Base-by-base conservation (phyloP, 1,139 yeast genomes). In the Magnusiomyces paraingens region DNA sequence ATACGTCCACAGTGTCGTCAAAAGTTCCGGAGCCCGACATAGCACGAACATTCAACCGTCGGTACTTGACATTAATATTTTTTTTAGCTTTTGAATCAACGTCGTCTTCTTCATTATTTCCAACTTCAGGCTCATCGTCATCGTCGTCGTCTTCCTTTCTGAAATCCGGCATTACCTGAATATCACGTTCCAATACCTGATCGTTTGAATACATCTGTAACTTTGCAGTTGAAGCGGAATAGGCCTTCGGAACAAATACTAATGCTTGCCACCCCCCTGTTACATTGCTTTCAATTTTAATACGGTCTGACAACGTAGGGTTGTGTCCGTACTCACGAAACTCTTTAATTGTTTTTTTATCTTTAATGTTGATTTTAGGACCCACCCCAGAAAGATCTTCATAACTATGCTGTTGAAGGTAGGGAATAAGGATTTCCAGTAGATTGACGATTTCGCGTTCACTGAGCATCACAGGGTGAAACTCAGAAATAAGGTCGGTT, bases 161-260 rank as follows among this genome's bases (percentile, higher is more conserved):
- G 21, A 52, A 29, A 18, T 50, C 42, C 32, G 51, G 54, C 44
- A 51, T 47, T 2, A 55, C 18, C 10, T 48, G 44, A 43, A 55
- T 35, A 12, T 48, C 51, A 15, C 57, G 47, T 29, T 55, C 54
- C 15, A 55, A 26, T 2, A 55, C 35, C 26, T 55, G 57, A 39
- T 55, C 55, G 22, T 48, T 47, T 11, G 57, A 46, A 41, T 52
- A 55, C 14, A 20, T 14, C n/a, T 22, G 21, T 14, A 12, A 20
- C 35, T 15, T 21, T 18, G 15, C 14, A 11, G 29, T n/a, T 35
- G 15, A 2, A 15, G 46, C n/a, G 4, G 15, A 43, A 10, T 20
- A 21, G 32, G 32, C 5, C n/a, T 21, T 14, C 2, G 46, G 46
- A 43, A 43, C 17, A 22, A 43, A 43, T 22, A 43, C 22, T 5